These are phyloP conservation scores for Pseudogymnoascus sp. DNA, from an alignment of 2,329 filamentous ascomycete genomes.

Conservation along the genomic window DNA sequence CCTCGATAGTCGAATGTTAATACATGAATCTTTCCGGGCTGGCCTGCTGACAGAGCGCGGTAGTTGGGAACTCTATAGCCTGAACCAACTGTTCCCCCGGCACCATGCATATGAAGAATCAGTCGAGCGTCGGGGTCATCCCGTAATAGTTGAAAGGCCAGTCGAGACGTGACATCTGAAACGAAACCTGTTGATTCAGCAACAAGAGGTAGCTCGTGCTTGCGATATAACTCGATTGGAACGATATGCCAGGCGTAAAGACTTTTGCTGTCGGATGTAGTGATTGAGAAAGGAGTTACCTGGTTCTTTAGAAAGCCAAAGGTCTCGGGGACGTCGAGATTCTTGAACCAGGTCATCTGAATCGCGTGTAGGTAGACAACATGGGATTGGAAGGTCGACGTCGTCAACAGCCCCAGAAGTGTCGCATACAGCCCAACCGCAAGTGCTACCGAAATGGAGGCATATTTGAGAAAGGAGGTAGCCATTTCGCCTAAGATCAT, in stretches of 20 bases:
- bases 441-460: constrained; percentile 21
- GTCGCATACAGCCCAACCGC: constrained; percentile 32
- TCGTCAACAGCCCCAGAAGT: constrained; percentile 36
- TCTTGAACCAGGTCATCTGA: constrained; percentile 46
- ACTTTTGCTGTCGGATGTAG: constrained; percentile 29
- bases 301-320: constrained; percentile 43
- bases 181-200: constrained; percentile 33
- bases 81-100: neutral
- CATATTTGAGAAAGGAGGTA: constrained; percentile 15
- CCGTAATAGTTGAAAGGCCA: constrained; percentile 32
- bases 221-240: constrained; percentile 37
- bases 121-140: constrained; percentile 35
- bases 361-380: constrained; percentile 48
- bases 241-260: constrained; percentile 44
- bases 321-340: constrained; percentile 39
- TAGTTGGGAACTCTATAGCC: constrained; percentile 42
- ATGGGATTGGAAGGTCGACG: constrained; percentile 36
- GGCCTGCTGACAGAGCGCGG: constrained; percentile 43
- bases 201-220: constrained; percentile 33
- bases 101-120: constrained; percentile 40
- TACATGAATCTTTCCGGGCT: constrained; percentile 45
- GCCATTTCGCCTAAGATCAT: neutral
- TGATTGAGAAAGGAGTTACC: constrained; percentile 39
- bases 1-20: constrained; percentile 55
- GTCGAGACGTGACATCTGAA: constrained; percentile 27